A percentile compares a stretch with the other conserved stretches of the same genome.
Conservation (phyloP, 2,329 filamentous ascomycete species). For the Escovopsis sp. region DNA sequence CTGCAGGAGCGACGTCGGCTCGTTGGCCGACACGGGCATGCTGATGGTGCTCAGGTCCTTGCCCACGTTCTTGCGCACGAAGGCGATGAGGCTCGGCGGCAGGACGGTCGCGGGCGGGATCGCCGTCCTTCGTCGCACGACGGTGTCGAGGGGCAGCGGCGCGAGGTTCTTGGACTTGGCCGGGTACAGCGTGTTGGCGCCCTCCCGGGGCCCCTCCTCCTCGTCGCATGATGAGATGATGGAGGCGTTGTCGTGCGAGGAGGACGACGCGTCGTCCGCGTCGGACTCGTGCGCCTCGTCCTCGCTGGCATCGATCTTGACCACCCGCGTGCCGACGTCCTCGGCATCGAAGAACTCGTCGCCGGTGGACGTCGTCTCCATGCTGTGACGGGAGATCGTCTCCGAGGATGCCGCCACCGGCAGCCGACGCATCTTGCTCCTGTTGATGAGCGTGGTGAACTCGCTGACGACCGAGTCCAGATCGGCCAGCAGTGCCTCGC, state of each 20-base stretch:
- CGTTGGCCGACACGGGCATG: constrained; percentile 95
- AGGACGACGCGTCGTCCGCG: constrained; percentile 17
- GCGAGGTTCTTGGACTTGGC: constrained; percentile 56
- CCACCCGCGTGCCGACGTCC: constrained; percentile 46
- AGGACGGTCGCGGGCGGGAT: constrained; percentile 60
- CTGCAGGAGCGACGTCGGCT: constrained; percentile 77
- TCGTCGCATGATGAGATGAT: constrained; percentile 44
- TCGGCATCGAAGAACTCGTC: constrained; percentile 95
- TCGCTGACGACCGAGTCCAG: constrained; percentile 71
- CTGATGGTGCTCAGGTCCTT: constrained; percentile 94
- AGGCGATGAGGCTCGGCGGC: constrained; percentile 84
- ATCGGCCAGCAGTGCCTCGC: constrained; percentile 68
- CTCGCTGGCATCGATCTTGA: constrained; percentile 59
- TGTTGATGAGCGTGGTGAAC: constrained; percentile 61
- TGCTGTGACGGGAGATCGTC: constrained; percentile 40
- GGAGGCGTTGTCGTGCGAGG: constrained; percentile 39
- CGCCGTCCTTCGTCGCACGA: constrained; percentile 50
- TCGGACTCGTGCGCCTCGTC: constrained; percentile 46
- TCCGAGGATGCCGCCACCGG: constrained; percentile 35
- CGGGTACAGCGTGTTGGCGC: constrained; percentile 53
- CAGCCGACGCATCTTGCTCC: constrained; percentile 63
- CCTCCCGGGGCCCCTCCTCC: constrained; percentile 42
- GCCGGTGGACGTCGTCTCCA: constrained; percentile 61
- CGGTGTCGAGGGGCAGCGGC: constrained; percentile 58
- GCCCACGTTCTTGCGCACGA: constrained; percentile 91